phyloP scores from a whole-genome alignment of 768 basidiomycete species.

The Pleurotus tuoliensis region DNA sequence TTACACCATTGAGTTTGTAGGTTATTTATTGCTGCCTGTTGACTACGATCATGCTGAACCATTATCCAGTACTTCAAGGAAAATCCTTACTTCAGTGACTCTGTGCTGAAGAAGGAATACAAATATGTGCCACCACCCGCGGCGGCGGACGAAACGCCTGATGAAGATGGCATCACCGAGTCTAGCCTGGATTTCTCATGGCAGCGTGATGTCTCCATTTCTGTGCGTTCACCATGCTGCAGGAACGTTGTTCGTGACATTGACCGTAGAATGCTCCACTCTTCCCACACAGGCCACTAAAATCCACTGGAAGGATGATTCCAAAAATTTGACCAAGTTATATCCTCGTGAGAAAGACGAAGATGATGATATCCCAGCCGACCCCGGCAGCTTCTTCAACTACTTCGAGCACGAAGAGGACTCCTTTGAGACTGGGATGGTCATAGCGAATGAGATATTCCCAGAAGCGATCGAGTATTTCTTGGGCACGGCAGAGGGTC shows the following conservation, averaged over 20 bases:
- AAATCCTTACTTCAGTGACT: constrained; percentile 79
- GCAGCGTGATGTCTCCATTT: constrained; percentile 66
- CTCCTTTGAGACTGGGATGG: constrained; percentile 67
- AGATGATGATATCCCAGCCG: constrained; percentile 55
- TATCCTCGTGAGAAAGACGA: constrained; percentile 66
- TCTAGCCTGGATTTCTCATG: constrained; percentile 80
- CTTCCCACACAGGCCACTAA: constrained; percentile 44
- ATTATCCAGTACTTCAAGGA: constrained; percentile 69
- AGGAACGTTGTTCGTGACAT: background rate
- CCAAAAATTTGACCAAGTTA: constrained; percentile 72
- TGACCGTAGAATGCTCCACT: background rate
- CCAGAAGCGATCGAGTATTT: constrained; percentile 80
- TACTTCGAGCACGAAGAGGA: constrained; percentile 71
- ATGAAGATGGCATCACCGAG: constrained; percentile 71
- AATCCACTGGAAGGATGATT: constrained; percentile 80
- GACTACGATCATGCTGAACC: background rate
- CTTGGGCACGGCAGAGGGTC: constrained; percentile 59
- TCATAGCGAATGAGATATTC: constrained; percentile 76
- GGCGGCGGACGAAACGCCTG: constrained; percentile 52
- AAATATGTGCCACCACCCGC: constrained; percentile 58
- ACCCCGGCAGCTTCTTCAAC: constrained; percentile 85
- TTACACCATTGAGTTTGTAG: constrained; percentile 85
- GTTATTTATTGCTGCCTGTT: constrained; percentile 25
- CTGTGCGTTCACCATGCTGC: constrained; percentile 39
- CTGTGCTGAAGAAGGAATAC: constrained; percentile 78